phyloP scores from a whole-genome alignment of 106 monocot genomes.

The Posidonia australis region DNA sequence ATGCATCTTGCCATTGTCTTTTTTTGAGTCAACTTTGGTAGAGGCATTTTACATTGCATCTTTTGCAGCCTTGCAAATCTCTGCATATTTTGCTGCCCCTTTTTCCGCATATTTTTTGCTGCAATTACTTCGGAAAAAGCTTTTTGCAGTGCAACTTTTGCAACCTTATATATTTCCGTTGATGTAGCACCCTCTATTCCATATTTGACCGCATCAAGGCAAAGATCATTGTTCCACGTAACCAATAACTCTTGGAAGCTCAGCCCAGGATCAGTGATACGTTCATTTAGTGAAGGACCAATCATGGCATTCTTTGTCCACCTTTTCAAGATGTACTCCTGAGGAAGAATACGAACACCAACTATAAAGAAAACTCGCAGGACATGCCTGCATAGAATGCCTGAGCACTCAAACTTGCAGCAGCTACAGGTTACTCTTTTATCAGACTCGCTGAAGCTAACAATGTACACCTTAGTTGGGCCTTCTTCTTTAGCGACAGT shows the following conservation, averaged over 20 bases:
- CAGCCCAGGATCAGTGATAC: conserved; percentile 25
- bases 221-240: conserved; percentile 81
- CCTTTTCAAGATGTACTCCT: conserved; percentile 60
- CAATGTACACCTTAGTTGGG: conserved; percentile 22
- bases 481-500: conserved; percentile 59
- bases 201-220: conserved; percentile 62
- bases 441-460: conserved; percentile 38
- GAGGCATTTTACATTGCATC: conserved; percentile 79
- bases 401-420: conserved; percentile 65
- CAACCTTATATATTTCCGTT: conserved; percentile 46
- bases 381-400: conserved; percentile 78
- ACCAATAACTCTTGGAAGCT: conserved; percentile 45
- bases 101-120: conserved; percentile 49
- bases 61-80: conserved; percentile 59
- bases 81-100: conserved; percentile 61
- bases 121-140: conserved; percentile 58
- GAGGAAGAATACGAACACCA: conserved; percentile 51
- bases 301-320: conserved; percentile 59
- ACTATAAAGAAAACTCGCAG: conserved; percentile 73
- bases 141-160: conserved; percentile 72
- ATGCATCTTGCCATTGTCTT: conserved; percentile 24
- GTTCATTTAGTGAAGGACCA: conserved; percentile 26
- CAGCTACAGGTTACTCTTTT: conserved; percentile 63
- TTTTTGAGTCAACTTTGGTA: conserved; percentile 67
- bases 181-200: conserved; percentile 43